These are phyloP conservation scores for Acanthamoeba sp. DNA, from an alignment of 208 protist species.

Conservation along the genomic window DNA sequence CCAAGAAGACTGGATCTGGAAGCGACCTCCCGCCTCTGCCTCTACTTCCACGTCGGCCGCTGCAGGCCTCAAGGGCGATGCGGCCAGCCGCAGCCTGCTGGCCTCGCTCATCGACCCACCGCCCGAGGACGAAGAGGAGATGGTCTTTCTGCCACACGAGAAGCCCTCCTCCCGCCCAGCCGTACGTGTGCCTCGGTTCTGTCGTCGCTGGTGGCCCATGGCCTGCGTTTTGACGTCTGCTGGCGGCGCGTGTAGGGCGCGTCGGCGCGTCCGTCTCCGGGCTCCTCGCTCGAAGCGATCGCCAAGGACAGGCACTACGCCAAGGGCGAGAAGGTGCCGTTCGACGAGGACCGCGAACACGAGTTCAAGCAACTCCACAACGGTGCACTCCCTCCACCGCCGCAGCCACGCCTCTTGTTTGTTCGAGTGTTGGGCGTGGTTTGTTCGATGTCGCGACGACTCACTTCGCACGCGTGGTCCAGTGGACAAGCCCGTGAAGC, in stretches of 20 bases:
- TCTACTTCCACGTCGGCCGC: not conserved
- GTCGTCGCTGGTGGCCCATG: too few species aligned
- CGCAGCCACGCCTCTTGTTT: not conserved
- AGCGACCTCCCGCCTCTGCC: not conserved
- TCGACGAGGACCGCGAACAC: conserved; percentile 70
- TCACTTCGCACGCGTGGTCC: too few species aligned
- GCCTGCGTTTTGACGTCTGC: not conserved
- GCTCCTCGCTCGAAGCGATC: conserved; percentile 9
- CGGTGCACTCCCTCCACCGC: not conserved
- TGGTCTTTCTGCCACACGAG: conserved; percentile 44
- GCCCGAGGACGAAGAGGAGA: conserved; percentile 37
- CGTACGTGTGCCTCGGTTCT: not conserved
- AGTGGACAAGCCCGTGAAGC: conserved; percentile 72
- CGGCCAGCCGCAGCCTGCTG: not conserved
- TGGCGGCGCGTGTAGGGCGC: not conserved
- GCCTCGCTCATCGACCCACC: conserved; percentile 7
- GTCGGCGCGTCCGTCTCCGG: conserved; percentile 44
- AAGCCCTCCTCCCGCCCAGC: not conserved
- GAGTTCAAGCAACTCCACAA: conserved; percentile 73
- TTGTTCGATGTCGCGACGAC: too few species aligned
- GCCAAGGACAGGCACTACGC: conserved; percentile 55
- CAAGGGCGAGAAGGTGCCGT: conserved; percentile 66
- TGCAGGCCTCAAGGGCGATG: not conserved
- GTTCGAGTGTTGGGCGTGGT: not conserved
- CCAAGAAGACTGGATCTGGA: conserved; percentile 13